A percentile compares a stretch with the other conserved stretches of the same genome.
Conservation (phyloP, 1,284 basidiomycete genomes). For the Schizophyllum commune region DNA sequence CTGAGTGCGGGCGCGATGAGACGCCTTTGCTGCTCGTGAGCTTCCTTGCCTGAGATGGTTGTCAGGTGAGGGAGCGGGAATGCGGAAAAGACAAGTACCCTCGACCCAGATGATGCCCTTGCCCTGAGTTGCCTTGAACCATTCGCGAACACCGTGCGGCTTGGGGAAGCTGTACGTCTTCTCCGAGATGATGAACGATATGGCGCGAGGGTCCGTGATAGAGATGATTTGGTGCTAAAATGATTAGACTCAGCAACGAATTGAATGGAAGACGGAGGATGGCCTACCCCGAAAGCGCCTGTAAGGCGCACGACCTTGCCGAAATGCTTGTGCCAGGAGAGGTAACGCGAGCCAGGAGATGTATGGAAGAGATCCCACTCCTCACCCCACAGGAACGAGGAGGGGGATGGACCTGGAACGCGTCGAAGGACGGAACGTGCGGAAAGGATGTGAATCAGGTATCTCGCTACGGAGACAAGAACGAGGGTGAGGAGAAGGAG, state of each 20-base stretch:
- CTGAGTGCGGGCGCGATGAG: slow-evolving; percentile 46
- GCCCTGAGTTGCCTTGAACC: slow-evolving; percentile 50
- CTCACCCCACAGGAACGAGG: slow-evolving; percentile 49
- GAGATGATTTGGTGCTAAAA: slow-evolving; percentile 46
- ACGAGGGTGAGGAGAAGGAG: slow-evolving; percentile 19
- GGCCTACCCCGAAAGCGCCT: slow-evolving; percentile 45
- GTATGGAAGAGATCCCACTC: slow-evolving; percentile 45
- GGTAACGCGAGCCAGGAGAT: slow-evolving; percentile 39
- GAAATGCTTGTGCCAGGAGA: slow-evolving; percentile 41
- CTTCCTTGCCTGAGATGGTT: slow-evolving; percentile 34
- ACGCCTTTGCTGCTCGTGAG: slow-evolving; percentile 45
- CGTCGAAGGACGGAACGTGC: slow-evolving; percentile 26
- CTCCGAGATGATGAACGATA: slow-evolving; percentile 43
- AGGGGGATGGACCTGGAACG: slow-evolving; percentile 38
- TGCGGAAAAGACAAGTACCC: slow-evolving; percentile 24
- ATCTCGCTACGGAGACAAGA: slow-evolving; percentile 21
- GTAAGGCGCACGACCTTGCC: slow-evolving; percentile 45
- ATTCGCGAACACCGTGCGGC: slow-evolving; percentile 47
- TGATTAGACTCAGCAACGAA: slow-evolving; percentile 4
- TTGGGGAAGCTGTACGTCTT: slow-evolving; percentile 50
- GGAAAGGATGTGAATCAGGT: slow-evolving; percentile 21
- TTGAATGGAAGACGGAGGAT: background rate
- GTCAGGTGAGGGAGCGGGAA: slow-evolving; percentile 1
- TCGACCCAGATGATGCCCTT: slow-evolving; percentile 59
- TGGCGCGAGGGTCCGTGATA: slow-evolving; percentile 43